Evolutionary conservation across 176 grass and related monocot genomes (phyloP), one percentile per base, ranked within the genome.

Genomic region (Poa pratensis): DNA sequence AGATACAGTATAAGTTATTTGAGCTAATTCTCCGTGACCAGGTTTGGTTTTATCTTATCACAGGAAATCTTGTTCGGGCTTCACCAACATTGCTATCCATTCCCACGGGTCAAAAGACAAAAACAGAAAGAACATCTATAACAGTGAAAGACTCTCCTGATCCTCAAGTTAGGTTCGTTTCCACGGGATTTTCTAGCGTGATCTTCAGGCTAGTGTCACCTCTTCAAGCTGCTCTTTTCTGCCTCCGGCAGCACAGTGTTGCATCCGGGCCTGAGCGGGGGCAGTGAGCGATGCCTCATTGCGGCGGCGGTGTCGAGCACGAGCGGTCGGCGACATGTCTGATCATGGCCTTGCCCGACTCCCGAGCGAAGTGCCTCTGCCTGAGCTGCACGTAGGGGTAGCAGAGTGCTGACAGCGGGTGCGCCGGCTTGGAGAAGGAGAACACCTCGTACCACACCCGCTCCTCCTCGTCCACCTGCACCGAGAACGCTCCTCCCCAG

Each of bases 401-500:
- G 24, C 91, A 78, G 1, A 94, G 55, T 19, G 64, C 30, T 3
- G 95, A 88, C 23, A 97, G 59, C 46, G 87, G 3, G 46, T 97
- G 95, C 0, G 95, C 92, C 20, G 95, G 92, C 78, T 93, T 97
- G 2, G 95, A 95, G 71, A 95, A 93, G 71, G 95, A 95, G 32
- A 87, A 9, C 35, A 94, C 92, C 83, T 98, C 89, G 64, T 95
- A 98, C 93, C 93, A 98, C 72, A 98, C 93, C 18, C 84, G 58
- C 15, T 90, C 93, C 15, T 93, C 90, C 65, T 90, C 80, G 51
- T 95, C 95, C 77, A 86, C 65, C 61, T 92, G 43, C 73, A 98
- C 69, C 51, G 89, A 98, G 73, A 98, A 98, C 91, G 85, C 83
- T 95, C 93, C 75, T 95, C 93, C 5, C 96, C 93, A 42, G 91